Percentiles rank a stretch among this genome's conserved stretches.
Evolutionary conservation across 768 basidiomycete species (phyloP).

Genomic region (Suillus brevipes): DNA sequence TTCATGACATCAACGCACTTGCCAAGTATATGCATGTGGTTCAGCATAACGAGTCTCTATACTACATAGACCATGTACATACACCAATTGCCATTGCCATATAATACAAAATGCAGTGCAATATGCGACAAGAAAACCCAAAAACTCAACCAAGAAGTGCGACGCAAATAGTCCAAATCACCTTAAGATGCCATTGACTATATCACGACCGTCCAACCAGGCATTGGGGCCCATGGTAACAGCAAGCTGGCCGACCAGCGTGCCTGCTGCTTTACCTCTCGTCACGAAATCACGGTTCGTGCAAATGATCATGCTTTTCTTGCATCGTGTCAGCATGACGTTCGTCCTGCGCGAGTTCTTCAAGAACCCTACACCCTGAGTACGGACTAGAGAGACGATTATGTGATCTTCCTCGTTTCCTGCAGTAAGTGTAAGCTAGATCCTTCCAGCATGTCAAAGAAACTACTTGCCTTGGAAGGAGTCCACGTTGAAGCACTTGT

Average conservation of each 20-base stretch:
- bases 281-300: conserved; percentile 41
- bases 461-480: conserved; percentile 68
- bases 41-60: no score
- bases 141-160: not conserved
- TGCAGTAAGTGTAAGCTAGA: conserved; percentile 29
- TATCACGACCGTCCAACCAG: conserved; percentile 20
- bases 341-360: conserved; percentile 64
- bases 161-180: not conserved
- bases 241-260: conserved; percentile 29
- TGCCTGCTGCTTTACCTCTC: conserved; percentile 14
- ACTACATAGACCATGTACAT: not conserved
- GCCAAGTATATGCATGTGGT: no score
- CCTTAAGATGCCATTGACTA: not conserved
- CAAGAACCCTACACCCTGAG: conserved; percentile 63
- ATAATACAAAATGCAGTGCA: not conserved
- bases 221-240: conserved; percentile 5
- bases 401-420: conserved; percentile 82
- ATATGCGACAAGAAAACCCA: not conserved
- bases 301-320: conserved; percentile 71
- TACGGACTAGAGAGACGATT: conserved; percentile 67
- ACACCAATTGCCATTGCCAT: not conserved
- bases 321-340: conserved; percentile 84
- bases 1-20: no score
- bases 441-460: conserved; percentile 4
- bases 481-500: conserved; percentile 77